Percentiles rank a stretch among this genome's conserved stretches.
Conservation (phyloP, 352 stramenopile genomes). For the Phytophthora palmivora region DNA sequence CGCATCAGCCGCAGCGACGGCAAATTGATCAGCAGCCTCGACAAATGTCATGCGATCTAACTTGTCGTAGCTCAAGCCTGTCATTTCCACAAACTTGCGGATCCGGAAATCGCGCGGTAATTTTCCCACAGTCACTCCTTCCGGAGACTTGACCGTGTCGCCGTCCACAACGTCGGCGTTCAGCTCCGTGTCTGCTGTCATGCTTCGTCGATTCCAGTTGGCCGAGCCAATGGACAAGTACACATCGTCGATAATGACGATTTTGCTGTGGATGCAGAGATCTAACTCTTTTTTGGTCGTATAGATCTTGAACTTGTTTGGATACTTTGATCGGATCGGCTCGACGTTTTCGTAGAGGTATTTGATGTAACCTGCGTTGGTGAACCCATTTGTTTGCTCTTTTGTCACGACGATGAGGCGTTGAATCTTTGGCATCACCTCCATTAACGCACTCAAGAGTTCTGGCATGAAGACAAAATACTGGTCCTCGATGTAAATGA, state of each 20-base stretch:
- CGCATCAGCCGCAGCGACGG: conserved; percentile 13
- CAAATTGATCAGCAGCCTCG: conserved; percentile 43
- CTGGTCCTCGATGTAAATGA: conserved; percentile 28
- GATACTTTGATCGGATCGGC: conserved; percentile 42
- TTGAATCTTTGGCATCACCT: conserved; percentile 51
- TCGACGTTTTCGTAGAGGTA: conserved; percentile 58
- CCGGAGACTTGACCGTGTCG: conserved; percentile 22
- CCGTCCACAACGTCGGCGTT: conserved; percentile 55
- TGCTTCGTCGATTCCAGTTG: conserved; percentile 60
- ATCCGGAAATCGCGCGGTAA: conserved; percentile 61
- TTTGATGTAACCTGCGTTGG: conserved; percentile 46
- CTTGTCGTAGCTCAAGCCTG: conserved; percentile 46
- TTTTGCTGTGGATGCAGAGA: conserved; percentile 59
- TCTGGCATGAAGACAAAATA: conserved; percentile 40
- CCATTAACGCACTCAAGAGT: conserved; percentile 48
- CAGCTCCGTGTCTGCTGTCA: conserved; percentile 63
- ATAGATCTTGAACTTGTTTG: conserved; percentile 43
- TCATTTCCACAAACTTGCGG: conserved; percentile 68
- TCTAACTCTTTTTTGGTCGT: conserved; percentile 34
- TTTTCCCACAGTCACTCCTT: conserved; percentile 39
- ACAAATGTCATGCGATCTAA: conserved; percentile 58
- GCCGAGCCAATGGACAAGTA: conserved; percentile 60
- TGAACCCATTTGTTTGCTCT: conserved; percentile 27
- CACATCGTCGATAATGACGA: conserved; percentile 67
- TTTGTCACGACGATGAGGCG: conserved; percentile 55